phyloP scores from a whole-genome alignment of 306 rosid species.

The Cicer judaicum region DNA sequence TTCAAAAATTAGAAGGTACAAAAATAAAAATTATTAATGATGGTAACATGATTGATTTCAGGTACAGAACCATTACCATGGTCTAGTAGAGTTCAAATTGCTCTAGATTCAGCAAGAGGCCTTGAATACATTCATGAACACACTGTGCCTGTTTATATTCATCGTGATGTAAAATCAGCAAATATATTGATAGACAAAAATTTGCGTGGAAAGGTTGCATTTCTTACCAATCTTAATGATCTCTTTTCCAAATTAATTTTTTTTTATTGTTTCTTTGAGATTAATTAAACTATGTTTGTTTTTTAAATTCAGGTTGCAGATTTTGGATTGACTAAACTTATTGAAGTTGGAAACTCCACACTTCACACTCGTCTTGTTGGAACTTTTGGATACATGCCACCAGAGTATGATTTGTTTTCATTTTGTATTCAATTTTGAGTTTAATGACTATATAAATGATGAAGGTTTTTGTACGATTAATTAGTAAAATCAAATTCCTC shows the following conservation, averaged over 20 bases:
- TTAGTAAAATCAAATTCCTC: too few relatives aligned
- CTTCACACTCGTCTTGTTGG: conserved; percentile 82
- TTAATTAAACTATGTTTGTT: neutral
- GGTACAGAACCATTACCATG: conserved; percentile 72
- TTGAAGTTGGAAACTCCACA: conserved; percentile 74
- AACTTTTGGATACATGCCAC: conserved; percentile 97
- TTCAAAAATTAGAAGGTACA: too few relatives aligned
- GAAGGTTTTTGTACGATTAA: too few relatives aligned
- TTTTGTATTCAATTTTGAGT: neutral
- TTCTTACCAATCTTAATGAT: neutral
- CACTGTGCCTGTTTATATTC: conserved; percentile 92
- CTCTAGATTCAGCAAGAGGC: conserved; percentile 92
- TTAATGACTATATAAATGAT: neutral
- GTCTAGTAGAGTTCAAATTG: conserved; percentile 80
- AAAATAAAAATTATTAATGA: neutral
- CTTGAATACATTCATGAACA: conserved; percentile 93
- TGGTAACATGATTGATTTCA: conserved; percentile 45
- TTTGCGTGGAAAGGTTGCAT: conserved; percentile 71
- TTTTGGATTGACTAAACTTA: conserved; percentile 83
- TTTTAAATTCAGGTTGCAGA: conserved; percentile 75
- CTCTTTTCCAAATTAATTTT: neutral
- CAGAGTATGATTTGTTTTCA: conserved; percentile 64
- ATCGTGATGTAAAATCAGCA: conserved; percentile 88
- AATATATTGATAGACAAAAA: conserved; percentile 82
- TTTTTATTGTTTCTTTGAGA: conserved; percentile 16